A percentile compares a stretch with the other conserved stretches of the same genome.
phyloP scores from a whole-genome alignment of 83 land plant species.

The Isoetes engelmannii region DNA sequence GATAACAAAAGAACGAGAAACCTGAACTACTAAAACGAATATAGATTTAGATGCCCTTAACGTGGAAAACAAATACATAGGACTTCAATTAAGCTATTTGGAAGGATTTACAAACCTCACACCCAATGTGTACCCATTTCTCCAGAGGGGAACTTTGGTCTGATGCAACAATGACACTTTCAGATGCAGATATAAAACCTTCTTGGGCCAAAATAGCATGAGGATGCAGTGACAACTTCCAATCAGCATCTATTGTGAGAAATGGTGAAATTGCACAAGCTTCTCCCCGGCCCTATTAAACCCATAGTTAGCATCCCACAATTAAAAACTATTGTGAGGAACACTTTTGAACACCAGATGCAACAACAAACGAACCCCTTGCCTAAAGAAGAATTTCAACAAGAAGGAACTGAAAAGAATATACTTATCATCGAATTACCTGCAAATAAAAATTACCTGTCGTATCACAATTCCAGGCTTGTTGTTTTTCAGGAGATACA shows the following conservation, averaged over 20 bases:
- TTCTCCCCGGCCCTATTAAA: conserved; percentile 10
- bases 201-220: conserved; percentile 23
- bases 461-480: conserved; percentile 36
- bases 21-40: too few species aligned
- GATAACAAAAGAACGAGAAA: too few species aligned
- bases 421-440: neutral
- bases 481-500: conserved; percentile 44
- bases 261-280: conserved; percentile 39
- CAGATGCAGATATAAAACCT: conserved; percentile 15
- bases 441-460: conserved; percentile 7
- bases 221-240: conserved; percentile 47
- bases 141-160: conserved; percentile 47
- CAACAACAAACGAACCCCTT: neutral
- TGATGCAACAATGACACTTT: conserved; percentile 26
- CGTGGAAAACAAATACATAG: neutral
- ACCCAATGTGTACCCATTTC: conserved; percentile 90
- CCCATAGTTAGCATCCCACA: neutral
- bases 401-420: neutral
- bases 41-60: neutral
- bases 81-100: neutral
- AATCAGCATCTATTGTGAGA: conserved; percentile 46
- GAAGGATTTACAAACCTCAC: conserved; percentile 49
- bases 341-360: neutral
- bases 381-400: neutral
- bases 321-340: neutral